Evolutionary conservation across 805 yeast species (phyloP).

Genomic region (Torulaspora delbrueckii): DNA sequence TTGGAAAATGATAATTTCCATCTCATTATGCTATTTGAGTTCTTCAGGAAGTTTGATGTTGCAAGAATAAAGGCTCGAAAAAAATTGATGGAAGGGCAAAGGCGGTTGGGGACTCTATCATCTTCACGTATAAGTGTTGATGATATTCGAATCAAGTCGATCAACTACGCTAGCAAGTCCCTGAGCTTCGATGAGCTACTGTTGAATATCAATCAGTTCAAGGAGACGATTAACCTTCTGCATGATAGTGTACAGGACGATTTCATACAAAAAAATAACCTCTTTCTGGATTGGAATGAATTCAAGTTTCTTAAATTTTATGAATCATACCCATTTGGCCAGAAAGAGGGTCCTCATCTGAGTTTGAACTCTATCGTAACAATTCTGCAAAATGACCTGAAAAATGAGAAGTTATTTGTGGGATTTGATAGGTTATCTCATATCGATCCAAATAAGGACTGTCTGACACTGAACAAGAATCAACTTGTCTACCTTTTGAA

Average conservation of each 20-base stretch:
- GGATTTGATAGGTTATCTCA: conserved; percentile 33
- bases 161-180: conserved; percentile 37
- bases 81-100: conserved; percentile 1
- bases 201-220: conserved; percentile 31
- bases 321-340: conserved; percentile 21
- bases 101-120: conserved; percentile 10
- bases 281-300: conserved; percentile 36
- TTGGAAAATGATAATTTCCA: conserved; percentile 47
- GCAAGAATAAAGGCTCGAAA: conserved; percentile 17
- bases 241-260: conserved; percentile 34
- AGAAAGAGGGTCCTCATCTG: conserved; percentile 27
- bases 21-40: conserved; percentile 48
- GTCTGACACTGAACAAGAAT: conserved; percentile 34
- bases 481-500: conserved; percentile 35
- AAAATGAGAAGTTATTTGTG: conserved; percentile 34
- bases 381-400: conserved; percentile 39
- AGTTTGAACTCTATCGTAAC: conserved; percentile 40
- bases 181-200: conserved; percentile 38
- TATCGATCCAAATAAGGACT: conserved; percentile 28
- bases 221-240: conserved; percentile 31
- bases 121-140: conserved; percentile 18
- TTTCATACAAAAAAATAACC: conserved; percentile 22
- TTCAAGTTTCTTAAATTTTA: conserved; percentile 30
- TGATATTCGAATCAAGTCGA: conserved; percentile 29
- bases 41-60: conserved; percentile 46